Evolutionary conservation across 495 filamentous ascomycete species (phyloP).

Genomic region (Polyplosphaeria fusca): DNA sequence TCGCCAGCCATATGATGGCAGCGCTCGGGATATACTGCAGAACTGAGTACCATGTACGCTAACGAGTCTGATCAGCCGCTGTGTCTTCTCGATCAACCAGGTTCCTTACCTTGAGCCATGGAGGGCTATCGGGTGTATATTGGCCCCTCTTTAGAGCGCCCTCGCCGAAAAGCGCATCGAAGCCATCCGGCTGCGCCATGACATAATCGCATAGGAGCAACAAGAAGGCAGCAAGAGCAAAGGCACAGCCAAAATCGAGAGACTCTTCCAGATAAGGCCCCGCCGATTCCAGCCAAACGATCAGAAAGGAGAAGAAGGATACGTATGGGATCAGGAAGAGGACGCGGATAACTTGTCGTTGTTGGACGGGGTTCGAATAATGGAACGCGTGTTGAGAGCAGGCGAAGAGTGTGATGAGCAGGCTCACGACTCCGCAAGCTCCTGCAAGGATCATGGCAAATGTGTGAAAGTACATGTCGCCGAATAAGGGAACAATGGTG

Average conservation of each 20-base stretch:
- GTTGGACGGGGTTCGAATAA: conserved; percentile 25
- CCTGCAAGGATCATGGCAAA: conserved; percentile 19
- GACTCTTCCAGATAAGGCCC: conserved; percentile 16
- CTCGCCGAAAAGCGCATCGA: conserved; percentile 20
- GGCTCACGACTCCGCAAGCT: conserved; percentile 1
- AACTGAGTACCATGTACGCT: conserved; percentile 26
- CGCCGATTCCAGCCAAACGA: conserved; percentile 4
- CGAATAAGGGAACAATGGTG: conserved; percentile 19
- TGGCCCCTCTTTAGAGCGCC: conserved; percentile 6
- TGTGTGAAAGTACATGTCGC: conserved; percentile 11
- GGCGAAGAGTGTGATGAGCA: conserved; percentile 2
- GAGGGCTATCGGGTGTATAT: conserved; percentile 8
- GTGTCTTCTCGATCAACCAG: neutral
- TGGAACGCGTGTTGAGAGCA: conserved; percentile 16
- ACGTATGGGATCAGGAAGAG: conserved; percentile 22
- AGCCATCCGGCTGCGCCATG: conserved; percentile 6
- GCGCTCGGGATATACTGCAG: conserved; percentile 36
- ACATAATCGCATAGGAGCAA: conserved; percentile 27
- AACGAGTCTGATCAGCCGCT: neutral
- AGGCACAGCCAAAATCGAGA: conserved; percentile 19
- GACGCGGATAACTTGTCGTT: conserved; percentile 31
- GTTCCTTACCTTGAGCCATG: conserved; percentile 24
- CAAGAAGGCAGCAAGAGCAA: conserved; percentile 21
- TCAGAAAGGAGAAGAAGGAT: conserved; percentile 13
- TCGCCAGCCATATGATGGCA: conserved; percentile 29